A percentile compares a stretch with the other conserved stretches of the same genome.
These are phyloP conservation scores for Carpinus viminea DNA, from an alignment of 306 rosid genomes.

Conservation along the genomic window DNA sequence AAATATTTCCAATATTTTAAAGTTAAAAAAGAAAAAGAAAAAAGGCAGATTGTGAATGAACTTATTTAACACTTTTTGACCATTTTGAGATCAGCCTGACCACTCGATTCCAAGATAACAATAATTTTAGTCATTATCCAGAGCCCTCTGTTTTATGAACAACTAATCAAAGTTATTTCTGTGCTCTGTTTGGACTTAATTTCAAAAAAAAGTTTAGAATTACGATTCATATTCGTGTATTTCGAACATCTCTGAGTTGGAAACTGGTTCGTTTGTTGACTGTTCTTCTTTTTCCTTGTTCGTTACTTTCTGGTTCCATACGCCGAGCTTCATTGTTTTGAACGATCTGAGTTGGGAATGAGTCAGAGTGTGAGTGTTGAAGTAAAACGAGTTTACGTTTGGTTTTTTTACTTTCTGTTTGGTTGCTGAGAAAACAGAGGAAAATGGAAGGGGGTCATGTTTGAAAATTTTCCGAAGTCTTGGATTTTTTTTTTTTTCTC, in stretches of 20 bases:
- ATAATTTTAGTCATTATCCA: too few species aligned
- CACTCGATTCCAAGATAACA: slow-evolving; percentile 37
- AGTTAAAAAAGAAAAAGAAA: too few species aligned
- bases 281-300: background rate
- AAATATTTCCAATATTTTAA: too few species aligned
- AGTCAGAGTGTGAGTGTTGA: background rate
- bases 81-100: slow-evolving; percentile 76
- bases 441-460: slow-evolving; percentile 4
- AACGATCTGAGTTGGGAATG: slow-evolving; percentile 6
- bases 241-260: background rate
- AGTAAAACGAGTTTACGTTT: background rate
- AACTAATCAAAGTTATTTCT: background rate
- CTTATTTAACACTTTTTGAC: slow-evolving; percentile 96
- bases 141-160: background rate
- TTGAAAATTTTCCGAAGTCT: background rate
- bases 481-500: too few species aligned
- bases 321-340: background rate
- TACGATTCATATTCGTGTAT: background rate
- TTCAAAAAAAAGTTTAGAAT: background rate
- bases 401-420: slow-evolving; percentile 13
- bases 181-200: background rate
- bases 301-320: background rate
- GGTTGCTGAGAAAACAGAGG: slow-evolving; percentile 28
- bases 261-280: slow-evolving; percentile 18
- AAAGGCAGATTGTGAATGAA: slow-evolving; percentile 1